Base-by-base conservation (phyloP, 164 flowering plant genomes). In the Macadamia tetraphylla region DNA sequence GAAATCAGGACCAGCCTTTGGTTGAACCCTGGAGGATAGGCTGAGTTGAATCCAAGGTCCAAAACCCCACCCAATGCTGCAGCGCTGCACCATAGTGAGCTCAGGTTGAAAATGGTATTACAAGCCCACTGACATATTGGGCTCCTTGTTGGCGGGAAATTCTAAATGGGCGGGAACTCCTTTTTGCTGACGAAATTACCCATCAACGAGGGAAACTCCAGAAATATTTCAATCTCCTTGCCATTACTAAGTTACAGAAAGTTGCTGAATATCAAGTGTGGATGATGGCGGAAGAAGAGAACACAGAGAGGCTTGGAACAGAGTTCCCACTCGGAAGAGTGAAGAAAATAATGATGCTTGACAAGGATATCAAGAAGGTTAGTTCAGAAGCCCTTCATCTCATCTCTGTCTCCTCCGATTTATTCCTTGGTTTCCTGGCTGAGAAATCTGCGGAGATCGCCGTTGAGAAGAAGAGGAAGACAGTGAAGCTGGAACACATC, bases 281-380 rank as follows among this genome's bases (percentile, higher is more conserved):
- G 58, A 81, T 74, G 62, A 77, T 77, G 55, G 61, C 60, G 1
- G 62, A 14, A 30, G 29, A 49, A 62, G 64, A 58, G 55, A 60
- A 6, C 9, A 53, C 57, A 12, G 79, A 71, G 18, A 13, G 70
- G 29, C 58, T 71, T 67, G 67, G 62, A 13, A 78, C 87, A 0
- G 74, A 75, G 51, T 78, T 94, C 53, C 98, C 97, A 0, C 66
- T 67, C 1, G 81, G 84, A 5, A 76, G 91, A 65, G 82, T 94
- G 58, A 94, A 88, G 81, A 87, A 76, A 70, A 88, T 92, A 31
- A 79, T 90, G 84, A 87, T 86, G 63, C 80, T 92, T 51, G 99
- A 94, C 80, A 73, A 65, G 55, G 95, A 92, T 18, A 84, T 92
- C 75, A 81, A 75, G 70, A 86, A 81, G 79, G 76, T 90, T 44